Percentiles rank a stretch among this genome's conserved stretches.
Evolutionary conservation across 768 basidiomycete species (phyloP).

Genomic region (Collybiopsis confluens): DNA sequence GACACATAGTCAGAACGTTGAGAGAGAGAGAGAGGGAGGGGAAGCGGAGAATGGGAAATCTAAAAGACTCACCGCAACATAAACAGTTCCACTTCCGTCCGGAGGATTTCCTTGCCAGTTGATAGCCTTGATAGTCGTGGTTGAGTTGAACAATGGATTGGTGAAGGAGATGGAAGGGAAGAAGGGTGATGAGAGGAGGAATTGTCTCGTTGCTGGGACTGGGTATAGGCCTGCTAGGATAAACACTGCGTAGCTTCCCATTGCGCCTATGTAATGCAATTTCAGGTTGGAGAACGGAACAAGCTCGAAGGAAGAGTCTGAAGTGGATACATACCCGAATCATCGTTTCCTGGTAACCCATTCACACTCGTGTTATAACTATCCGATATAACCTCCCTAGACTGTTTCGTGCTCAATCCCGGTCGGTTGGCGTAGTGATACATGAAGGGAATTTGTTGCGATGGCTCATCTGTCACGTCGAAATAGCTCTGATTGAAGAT

Average conservation of each 20-base stretch:
- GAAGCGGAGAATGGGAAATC: no score
- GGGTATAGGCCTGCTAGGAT: conserved; percentile 61
- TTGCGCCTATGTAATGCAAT: conserved; percentile 40
- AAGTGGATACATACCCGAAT: not conserved
- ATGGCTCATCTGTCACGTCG: conserved; percentile 60
- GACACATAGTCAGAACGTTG: not conserved
- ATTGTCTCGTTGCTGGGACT: conserved; percentile 55
- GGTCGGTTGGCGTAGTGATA: conserved; percentile 65
- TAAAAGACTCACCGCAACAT: conserved; percentile 45
- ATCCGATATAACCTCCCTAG: conserved; percentile 50
- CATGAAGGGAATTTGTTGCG: conserved; percentile 67
- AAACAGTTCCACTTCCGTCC: conserved; percentile 50
- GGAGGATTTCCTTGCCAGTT: conserved; percentile 50
- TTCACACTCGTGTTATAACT: conserved; percentile 52
- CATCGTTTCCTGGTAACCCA: conserved; percentile 65
- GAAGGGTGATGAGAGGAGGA: conserved; percentile 57
- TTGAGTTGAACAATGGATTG: conserved; percentile 54
- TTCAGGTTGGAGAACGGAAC: not conserved
- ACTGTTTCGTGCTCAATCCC: conserved; percentile 52
- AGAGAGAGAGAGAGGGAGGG: not conserved
- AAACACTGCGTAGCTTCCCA: conserved; percentile 60
- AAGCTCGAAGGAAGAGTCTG: not conserved
- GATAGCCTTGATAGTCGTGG: conserved; percentile 49
- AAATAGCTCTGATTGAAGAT: conserved; percentile 60
- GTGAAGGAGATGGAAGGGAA: conserved; percentile 58